Percentiles rank a stretch among this genome's conserved stretches.
These are phyloP conservation scores for Dissophora ornata DNA, from an alignment of 192 early-diverging fungal genomes.

Conservation along the genomic window DNA sequence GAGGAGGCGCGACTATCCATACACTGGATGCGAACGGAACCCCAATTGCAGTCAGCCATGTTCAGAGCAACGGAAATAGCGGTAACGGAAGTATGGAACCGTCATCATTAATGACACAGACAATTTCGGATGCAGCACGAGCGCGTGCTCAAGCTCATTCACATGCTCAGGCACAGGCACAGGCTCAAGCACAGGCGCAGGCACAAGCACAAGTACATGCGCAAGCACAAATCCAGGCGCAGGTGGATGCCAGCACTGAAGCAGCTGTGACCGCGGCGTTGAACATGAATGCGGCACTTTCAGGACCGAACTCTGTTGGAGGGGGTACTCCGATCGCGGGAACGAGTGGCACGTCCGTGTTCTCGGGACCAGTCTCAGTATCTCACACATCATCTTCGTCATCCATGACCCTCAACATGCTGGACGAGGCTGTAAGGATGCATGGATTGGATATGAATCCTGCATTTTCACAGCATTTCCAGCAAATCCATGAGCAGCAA, in stretches of 20 bases:
- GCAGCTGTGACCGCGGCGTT: constrained; percentile 27
- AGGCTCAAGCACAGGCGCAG: no score
- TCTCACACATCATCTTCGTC: constrained; percentile 11
- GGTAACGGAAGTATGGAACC: constrained; percentile 26
- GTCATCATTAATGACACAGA: constrained; percentile 17
- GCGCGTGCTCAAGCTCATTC: constrained; percentile 17
- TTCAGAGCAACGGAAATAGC: constrained; percentile 8
- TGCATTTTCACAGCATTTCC: constrained; percentile 7
- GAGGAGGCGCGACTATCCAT: not conserved
- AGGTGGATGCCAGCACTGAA: constrained; percentile 20
- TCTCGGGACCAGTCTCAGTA: not conserved
- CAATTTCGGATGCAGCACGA: constrained; percentile 11
- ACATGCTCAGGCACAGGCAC: constrained; percentile 9
- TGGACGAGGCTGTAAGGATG: constrained; percentile 17
- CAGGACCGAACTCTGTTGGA: not conserved
- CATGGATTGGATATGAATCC: constrained; percentile 12
- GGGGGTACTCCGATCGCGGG: no score
- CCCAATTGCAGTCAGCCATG: constrained; percentile 6
- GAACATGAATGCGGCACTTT: constrained; percentile 14
- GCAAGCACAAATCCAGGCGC: constrained; percentile 16
- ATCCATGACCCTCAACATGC: constrained; percentile 6
- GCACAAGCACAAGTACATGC: constrained; percentile 14
- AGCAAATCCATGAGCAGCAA: constrained; percentile 23
- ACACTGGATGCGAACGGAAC: constrained; percentile 5
- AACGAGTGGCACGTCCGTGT: constrained; percentile 1